Evolutionary conservation across 2,329 filamentous ascomycete species (phyloP).

Genomic region (Metarhizium rileyi): DNA sequence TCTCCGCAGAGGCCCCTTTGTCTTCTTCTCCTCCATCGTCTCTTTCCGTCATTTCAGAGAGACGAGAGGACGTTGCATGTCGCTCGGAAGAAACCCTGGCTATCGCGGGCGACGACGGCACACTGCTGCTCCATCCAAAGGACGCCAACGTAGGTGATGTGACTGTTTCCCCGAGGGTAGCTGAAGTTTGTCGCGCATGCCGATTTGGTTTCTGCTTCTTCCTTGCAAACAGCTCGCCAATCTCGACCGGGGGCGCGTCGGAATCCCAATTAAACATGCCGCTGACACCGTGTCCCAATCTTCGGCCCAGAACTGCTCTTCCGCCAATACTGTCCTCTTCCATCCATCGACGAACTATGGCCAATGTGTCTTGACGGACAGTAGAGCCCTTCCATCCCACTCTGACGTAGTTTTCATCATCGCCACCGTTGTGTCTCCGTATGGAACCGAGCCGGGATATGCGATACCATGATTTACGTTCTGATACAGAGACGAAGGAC

Average conservation of each 20-base stretch:
- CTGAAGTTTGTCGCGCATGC: conserved; percentile 12
- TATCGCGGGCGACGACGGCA: conserved; percentile 8
- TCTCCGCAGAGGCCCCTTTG: neutral
- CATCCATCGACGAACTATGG: conserved; percentile 56
- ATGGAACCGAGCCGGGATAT: conserved; percentile 51
- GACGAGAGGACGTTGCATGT: neutral
- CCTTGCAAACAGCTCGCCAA: conserved; percentile 27
- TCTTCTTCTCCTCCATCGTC: neutral
- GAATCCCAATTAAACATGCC: conserved; percentile 54
- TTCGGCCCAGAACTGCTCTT: conserved; percentile 29
- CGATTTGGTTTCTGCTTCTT: conserved; percentile 11
- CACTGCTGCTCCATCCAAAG: conserved; percentile 17
- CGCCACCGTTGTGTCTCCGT: conserved; percentile 44
- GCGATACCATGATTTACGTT: conserved; percentile 57
- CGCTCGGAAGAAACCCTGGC: neutral
- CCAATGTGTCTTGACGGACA: conserved; percentile 42
- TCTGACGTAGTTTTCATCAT: conserved; percentile 50
- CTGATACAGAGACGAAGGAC: conserved; percentile 42
- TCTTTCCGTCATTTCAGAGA: neutral
- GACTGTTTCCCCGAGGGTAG: conserved; percentile 12
- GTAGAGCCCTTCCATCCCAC: conserved; percentile 48
- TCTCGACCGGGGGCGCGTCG: conserved; percentile 37
- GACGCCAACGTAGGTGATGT: conserved; percentile 18
- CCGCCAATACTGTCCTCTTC: conserved; percentile 52
- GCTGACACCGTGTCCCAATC: conserved; percentile 30